Evolutionary conservation across 2,329 filamentous ascomycete genomes (phyloP).

Genomic region (Drechslera avenae): DNA sequence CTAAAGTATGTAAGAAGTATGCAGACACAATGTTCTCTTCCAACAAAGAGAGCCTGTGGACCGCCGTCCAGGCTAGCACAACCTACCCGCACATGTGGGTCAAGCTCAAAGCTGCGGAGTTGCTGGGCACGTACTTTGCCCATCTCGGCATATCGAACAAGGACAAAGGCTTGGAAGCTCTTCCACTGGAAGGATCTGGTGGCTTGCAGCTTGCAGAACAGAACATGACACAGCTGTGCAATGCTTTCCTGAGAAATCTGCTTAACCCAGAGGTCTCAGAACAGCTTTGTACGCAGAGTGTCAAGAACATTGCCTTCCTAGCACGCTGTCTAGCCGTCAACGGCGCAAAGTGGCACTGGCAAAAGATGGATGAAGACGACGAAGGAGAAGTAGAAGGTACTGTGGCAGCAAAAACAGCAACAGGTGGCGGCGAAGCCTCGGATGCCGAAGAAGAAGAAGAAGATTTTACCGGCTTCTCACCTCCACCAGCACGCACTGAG

Average conservation of each 20-base stretch:
- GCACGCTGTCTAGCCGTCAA: conserved; percentile 68
- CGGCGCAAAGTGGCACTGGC: conserved; percentile 53
- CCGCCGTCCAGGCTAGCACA: conserved; percentile 68
- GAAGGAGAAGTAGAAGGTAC: conserved; percentile 49
- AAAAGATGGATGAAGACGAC: conserved; percentile 54
- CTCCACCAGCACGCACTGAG: conserved; percentile 19
- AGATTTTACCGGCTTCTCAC: conserved; percentile 36
- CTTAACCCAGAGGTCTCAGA: conserved; percentile 70
- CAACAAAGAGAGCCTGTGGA: conserved; percentile 71
- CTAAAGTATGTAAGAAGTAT: conserved; percentile 69
- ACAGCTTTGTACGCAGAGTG: conserved; percentile 75
- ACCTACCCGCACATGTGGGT: conserved; percentile 74
- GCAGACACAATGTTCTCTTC: conserved; percentile 67
- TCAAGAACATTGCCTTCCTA: conserved; percentile 83
- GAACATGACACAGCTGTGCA: conserved; percentile 65
- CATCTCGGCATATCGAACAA: conserved; percentile 73
- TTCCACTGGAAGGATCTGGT: conserved; percentile 71
- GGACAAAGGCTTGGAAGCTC: conserved; percentile 56
- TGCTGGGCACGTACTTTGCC: conserved; percentile 77
- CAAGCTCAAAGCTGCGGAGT: conserved; percentile 74
- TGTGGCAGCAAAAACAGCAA: conserved; percentile 47
- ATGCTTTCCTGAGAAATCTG: conserved; percentile 64
- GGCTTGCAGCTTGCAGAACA: conserved; percentile 70
- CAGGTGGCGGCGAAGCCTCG: conserved; percentile 32
- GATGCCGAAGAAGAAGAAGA: conserved; percentile 42